phyloP scores from a whole-genome alignment of 345 rosid species.

The Anastatica hierochuntica region DNA sequence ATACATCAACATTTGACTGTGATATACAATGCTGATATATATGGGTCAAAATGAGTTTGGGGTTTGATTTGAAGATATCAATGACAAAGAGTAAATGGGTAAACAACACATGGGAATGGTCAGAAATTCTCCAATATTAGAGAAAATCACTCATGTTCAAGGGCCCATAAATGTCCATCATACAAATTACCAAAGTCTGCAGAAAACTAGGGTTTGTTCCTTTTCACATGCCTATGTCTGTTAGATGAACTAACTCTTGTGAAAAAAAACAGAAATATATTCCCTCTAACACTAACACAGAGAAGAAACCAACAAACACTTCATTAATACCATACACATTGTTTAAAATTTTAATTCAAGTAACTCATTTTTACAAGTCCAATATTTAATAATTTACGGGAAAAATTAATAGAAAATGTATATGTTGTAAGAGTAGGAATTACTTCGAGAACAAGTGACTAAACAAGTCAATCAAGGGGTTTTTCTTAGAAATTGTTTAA shows the following conservation, averaged over 20 bases:
- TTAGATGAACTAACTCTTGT: constrained; percentile 12
- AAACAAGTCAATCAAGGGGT: not conserved
- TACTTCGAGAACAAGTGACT: not conserved
- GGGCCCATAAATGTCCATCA: constrained; percentile 30
- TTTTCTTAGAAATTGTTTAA: not conserved
- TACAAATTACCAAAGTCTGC: constrained; percentile 23
- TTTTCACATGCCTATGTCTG: constrained; percentile 38
- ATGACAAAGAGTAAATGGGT: constrained; percentile 17
- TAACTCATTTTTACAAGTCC: no score
- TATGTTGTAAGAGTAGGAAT: no score
- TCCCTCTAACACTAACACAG: constrained; percentile 9
- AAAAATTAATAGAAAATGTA: not conserved
- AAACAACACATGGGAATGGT: constrained; percentile 32
- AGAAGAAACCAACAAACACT: constrained; percentile 17
- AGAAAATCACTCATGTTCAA: constrained; percentile 21
- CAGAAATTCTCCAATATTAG: constrained; percentile 21
- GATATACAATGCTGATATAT: not conserved
- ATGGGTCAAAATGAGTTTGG: constrained; percentile 17
- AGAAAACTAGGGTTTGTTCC: constrained; percentile 27
- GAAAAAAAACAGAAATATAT: not conserved
- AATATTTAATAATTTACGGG: no score
- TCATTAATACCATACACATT: not conserved
- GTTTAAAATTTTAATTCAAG: not conserved
- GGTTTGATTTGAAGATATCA: not conserved
- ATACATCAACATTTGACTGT: not conserved